Conservation (phyloP, 2,329 filamentous ascomycete species). For the Aspergillus sp. region DNA sequence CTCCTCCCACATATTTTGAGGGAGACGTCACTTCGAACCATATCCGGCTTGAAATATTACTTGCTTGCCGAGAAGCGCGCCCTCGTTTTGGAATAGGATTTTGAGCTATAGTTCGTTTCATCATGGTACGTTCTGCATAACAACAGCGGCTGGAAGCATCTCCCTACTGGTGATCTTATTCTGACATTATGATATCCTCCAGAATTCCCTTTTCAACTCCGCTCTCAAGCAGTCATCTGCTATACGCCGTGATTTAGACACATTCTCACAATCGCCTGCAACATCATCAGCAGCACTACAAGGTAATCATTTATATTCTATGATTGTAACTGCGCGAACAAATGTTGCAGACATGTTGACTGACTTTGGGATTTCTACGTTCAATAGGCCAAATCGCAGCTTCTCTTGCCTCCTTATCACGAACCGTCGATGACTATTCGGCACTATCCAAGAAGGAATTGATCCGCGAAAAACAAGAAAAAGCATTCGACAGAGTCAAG, state of each 20-base stretch:
- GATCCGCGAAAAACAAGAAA: conserved; percentile 84
- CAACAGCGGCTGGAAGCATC: not conserved
- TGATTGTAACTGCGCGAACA: not conserved
- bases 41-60: no score
- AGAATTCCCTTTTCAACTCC: conserved; percentile 84
- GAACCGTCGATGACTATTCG: conserved; percentile 90
- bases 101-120: not conserved
- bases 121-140: conserved; percentile 7
- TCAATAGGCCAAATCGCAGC: conserved; percentile 66
- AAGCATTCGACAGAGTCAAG: conserved; percentile 78
- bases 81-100: no score
- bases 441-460: conserved; percentile 81
- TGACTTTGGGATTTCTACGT: no score
- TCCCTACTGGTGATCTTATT: not conserved
- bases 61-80: no score
- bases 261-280: conserved; percentile 57
- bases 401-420: conserved; percentile 74
- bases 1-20: no score
- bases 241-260: conserved; percentile 70
- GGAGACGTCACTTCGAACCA: no score
- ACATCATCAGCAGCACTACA: conserved; percentile 60
- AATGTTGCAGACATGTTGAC: conserved; percentile 25
- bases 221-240: conserved; percentile 79
- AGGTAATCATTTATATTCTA: conserved; percentile 29
- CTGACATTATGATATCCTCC: not conserved